Conservation (phyloP, 306 rosid species). For the Vigna hirtella region DNA sequence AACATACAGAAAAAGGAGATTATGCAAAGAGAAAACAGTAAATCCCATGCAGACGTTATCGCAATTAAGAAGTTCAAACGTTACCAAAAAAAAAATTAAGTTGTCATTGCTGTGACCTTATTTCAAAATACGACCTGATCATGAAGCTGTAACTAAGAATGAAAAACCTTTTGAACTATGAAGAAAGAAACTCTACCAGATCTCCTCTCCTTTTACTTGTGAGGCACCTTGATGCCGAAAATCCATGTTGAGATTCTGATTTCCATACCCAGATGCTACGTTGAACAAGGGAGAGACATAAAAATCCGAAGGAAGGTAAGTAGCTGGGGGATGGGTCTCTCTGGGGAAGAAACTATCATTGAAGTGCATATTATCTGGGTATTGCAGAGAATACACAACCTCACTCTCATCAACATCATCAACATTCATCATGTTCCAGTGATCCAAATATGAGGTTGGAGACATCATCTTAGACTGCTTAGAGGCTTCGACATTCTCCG, state of each 20-base stretch:
- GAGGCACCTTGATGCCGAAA: conserved; percentile 33
- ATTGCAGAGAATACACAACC: neutral
- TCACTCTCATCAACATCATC: conserved; percentile 26
- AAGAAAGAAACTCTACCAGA: conserved; percentile 62
- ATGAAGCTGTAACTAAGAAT: no score
- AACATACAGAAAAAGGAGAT: no score
- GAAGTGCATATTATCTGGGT: conserved; percentile 13
- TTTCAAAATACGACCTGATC: no score
- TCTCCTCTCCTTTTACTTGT: conserved; percentile 55
- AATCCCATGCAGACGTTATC: no score
- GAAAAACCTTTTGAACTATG: conserved; percentile 28
- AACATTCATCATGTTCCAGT: conserved; percentile 7
- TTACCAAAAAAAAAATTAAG: no score
- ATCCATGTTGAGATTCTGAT: conserved; percentile 37
- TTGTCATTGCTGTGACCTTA: no score
- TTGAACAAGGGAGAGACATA: conserved; percentile 62
- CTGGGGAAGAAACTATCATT: conserved; percentile 2
- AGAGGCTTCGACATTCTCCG: conserved; percentile 24
- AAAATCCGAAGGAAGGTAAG: conserved; percentile 50
- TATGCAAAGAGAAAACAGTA: no score
- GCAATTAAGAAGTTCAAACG: no score
- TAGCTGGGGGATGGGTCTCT: neutral
- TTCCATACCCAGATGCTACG: conserved; percentile 39
- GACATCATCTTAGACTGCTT: neutral
- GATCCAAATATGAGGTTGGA: conserved; percentile 13